These are phyloP conservation scores for Suillus subaureus DNA, from an alignment of 768 basidiomycete genomes.

Conservation along the genomic window DNA sequence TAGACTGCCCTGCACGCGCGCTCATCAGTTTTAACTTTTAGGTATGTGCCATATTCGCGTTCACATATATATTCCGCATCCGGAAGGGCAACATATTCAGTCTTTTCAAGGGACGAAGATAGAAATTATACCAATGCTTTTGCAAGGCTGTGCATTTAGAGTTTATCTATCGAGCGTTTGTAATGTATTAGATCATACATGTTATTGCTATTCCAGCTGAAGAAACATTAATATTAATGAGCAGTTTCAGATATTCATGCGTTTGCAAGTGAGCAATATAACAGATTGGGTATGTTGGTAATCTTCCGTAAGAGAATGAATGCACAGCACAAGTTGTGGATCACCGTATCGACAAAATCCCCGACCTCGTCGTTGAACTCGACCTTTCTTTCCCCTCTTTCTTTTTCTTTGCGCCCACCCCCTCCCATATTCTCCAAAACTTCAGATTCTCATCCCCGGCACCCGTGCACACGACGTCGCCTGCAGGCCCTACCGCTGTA, in stretches of 20 bases:
- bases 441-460: conserved; percentile 96
- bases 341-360: conserved; percentile 41
- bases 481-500: conserved; percentile 82
- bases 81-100: not conserved
- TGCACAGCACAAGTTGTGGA: not conserved
- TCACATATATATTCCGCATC: conserved; percentile 4
- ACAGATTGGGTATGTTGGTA: not conserved
- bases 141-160: not conserved
- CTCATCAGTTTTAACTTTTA: not conserved
- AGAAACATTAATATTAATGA: not conserved
- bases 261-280: not conserved
- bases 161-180: not conserved
- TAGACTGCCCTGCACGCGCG: not conserved
- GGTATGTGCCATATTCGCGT: not conserved
- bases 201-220: not conserved
- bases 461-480: conserved; percentile 89
- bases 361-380: conserved; percentile 25
- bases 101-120: not conserved
- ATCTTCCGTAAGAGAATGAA: not conserved
- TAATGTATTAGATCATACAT: not conserved
- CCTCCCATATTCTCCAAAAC: conserved; percentile 91
- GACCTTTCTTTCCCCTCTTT: conserved; percentile 37
- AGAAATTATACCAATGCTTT: not conserved
- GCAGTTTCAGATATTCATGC: not conserved
- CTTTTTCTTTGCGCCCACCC: conserved; percentile 41